Base-by-base conservation (phyloP, 179 eudicot genomes). In the Beta corolliflora region DNA sequence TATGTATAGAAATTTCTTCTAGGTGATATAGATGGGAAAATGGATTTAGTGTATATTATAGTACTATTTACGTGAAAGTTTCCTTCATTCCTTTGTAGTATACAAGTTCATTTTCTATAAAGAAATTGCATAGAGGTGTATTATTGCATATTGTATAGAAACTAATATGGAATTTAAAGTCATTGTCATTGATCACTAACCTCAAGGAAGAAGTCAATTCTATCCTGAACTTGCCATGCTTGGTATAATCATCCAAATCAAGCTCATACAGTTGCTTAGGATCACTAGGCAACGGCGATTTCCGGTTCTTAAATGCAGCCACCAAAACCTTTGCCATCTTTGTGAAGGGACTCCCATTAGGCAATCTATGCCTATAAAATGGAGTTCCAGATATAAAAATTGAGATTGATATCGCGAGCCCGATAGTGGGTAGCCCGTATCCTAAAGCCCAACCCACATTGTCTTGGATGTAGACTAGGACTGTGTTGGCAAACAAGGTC, bases 361-460 rank as follows among this genome's bases (percentile, higher is more conserved):
- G 97, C 73, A 77, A 25, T 75, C 78, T 89, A 76, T 92, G 97
- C 77, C 97, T 81, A 66, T 94, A 94, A 44, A 90, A 90, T 18
- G 86, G 89, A 3, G 97, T 87, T 9, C 95, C 97, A 8, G 87
- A 84, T 61, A 91, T 70, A 79, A 93, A 93, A 48, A 93, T 85
- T 31, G 87, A 13, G 19, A 93, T 88, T 19, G 97, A 90, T 1
- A 93, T 63, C 1, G 90, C 90, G 5, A 93, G 90, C 55, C 97
- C 97, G 12, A 81, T 60, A 3, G 97, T 89, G 0, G 97, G 97
- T 9, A 93, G 89, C 77, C 93, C 97, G 73, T 90, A 93, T 3
- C 97, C 97, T 6, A 93, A 81, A 9, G 93, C 73, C 97, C 97
- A 93, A 3, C 97, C 97, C 83, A 91, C 92, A 88, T 88, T 93